Base-by-base conservation (phyloP, 2,329 filamentous ascomycete species). In the Taxawa tesnikishii region DNA sequence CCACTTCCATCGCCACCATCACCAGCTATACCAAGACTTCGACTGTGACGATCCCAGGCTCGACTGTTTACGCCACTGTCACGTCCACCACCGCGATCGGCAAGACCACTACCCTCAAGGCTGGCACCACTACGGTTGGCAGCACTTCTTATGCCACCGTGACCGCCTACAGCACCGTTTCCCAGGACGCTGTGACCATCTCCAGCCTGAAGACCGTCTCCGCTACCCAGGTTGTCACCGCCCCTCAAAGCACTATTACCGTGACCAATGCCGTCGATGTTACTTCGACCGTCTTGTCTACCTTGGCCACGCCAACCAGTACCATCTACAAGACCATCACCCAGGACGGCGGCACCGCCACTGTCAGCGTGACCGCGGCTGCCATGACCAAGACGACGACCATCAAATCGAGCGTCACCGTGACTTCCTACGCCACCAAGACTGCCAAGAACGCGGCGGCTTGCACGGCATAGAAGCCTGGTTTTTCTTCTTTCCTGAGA, bases 41-140 rank as follows among this genome's bases (percentile, higher is more conserved):
- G 4, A 37, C 37, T 3, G 15, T 32, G 14, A 34, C 35, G 3
- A 28, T 36, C 16, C 30, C 39, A 17, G 42, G 42, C 5, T 32
- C 34, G 5, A 47, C 46, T 4, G 13, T 38, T 5, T 48, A 43
- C 4, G 39, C 36, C 1, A 47, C 46, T 6, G 37, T 39, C 25
- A 51, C 42, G 1, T 45, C 38, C 18, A 38, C 46, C 5, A 48
- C 40, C 2, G 43, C 48, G 4, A 36, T 45, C 18, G 42, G 41
- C 9, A 18, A 16, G 6, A 15, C 25, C 12, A 39, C 38, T 15
- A 29, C 32, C 9, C 37, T 32, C 13, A 9, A 30, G 10, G 27
- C 34, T 11, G 38, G 32, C 36, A 48, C 34, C 13, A 32, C 46
- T 11, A 34, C 37, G n/a, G n/a, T n/a, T n/a, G n/a, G n/a, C n/a